Evolutionary conservation across 345 rosid species (phyloP).

Genomic region (Tarenaya hassleriana): DNA sequence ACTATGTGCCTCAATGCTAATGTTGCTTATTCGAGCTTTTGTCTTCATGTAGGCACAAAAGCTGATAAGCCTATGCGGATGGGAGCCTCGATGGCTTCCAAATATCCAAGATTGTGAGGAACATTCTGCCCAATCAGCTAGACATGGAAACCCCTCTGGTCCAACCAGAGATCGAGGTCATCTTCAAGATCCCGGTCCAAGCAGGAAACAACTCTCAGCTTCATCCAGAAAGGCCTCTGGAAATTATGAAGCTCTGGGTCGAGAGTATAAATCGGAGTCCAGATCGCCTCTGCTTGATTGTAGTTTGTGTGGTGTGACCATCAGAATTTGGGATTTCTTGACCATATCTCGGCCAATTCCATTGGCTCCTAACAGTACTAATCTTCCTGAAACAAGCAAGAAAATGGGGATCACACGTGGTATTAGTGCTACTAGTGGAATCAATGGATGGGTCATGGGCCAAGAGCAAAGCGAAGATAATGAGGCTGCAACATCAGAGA

Average conservation of each 20-base stretch:
- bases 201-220: conserved; percentile 66
- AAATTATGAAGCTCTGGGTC: conserved; percentile 53
- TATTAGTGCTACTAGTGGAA: conserved; percentile 96
- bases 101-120: conserved; percentile 97
- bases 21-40: conserved; percentile 21
- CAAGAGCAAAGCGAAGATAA: conserved; percentile 71
- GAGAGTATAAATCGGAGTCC: conserved; percentile 67
- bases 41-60: conserved; percentile 62
- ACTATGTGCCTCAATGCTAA: conserved; percentile 4
- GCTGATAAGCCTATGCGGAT: conserved; percentile 96
- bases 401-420: conserved; percentile 80
- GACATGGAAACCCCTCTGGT: conserved; percentile 74
- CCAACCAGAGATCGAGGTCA: conserved; percentile 50
- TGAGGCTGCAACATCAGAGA: conserved; percentile 86
- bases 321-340: conserved; percentile 82
- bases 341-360: conserved; percentile 74
- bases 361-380: conserved; percentile 52
- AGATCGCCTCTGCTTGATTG: conserved; percentile 88
- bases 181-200: conserved; percentile 63
- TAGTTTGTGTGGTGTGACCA: conserved; percentile 93
- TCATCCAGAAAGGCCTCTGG: conserved; percentile 67
- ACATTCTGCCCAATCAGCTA: conserved; percentile 97
- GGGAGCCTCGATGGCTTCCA: conserved; percentile 98
- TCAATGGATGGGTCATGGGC: conserved; percentile 82
- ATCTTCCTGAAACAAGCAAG: conserved; percentile 80